Evolutionary conservation across 2,329 filamentous ascomycete species (phyloP), one percentile per base, ranked within the genome.

Genomic region (Alternaria incomplexa): DNA sequence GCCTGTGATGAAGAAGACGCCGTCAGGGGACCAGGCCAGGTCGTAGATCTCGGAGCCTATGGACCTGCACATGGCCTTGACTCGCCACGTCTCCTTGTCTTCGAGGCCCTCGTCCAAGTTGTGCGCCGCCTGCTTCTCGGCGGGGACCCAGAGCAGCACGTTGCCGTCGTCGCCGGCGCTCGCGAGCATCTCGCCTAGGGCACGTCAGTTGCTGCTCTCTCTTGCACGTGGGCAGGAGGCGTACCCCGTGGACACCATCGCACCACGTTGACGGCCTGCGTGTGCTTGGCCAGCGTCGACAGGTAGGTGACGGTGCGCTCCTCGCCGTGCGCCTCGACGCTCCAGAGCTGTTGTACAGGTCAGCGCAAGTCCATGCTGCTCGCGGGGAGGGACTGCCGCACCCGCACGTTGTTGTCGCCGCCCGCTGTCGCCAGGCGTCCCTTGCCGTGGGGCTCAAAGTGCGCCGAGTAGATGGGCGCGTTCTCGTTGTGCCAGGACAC

Each of bases 401-500:
- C 91, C 82, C 96, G 88, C 75, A 99, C 93, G 83, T 97, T 95
- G 80, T 97, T 97, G 82, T 99, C 96, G 79, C 96, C 96, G 75
- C 95, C 96, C 66, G 91, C 95, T 10, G 96, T 99, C 62, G 96
- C 96, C 67, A 99, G 84, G 75, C 96, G 90, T 57, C 93, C 93
- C 81, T 96, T 97, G 68, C 93, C 93, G 77, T 93, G 87, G 51
- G 93, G 93, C 79, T 99, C 95, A 79, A 98, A 99, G 81, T 98
- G 95, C 72, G 93, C 93, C 46, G 95, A 97, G 84, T 98, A 99
- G 79, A 99, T 94, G 62, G 96, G 96, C 74, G 93, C 90, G 83
- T 96, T 97, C 78, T 97, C 93, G 81, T 97, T 93, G 83, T 99
- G 96, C 96, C 96, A 99, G 85, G 96, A 93, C 83, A 99, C 95